These are phyloP conservation scores for Tricholomella constricta DNA, from an alignment of 768 basidiomycete species.

Conservation along the genomic window DNA sequence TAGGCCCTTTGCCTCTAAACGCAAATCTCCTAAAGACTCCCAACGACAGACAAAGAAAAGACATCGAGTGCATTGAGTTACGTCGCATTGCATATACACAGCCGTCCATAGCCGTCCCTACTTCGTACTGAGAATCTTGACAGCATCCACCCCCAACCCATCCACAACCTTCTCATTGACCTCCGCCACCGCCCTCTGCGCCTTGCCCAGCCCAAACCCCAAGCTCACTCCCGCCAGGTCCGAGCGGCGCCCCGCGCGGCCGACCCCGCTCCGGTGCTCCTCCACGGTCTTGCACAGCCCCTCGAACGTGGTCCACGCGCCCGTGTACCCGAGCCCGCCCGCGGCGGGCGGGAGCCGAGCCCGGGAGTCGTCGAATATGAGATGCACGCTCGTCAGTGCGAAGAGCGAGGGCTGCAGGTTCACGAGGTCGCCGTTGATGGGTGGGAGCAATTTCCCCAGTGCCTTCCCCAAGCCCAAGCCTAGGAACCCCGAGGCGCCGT, in stretches of 20 bases:
- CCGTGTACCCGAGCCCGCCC: slow-evolving; percentile 66
- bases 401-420: slow-evolving; percentile 65
- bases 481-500: too few species aligned
- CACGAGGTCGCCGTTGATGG: slow-evolving; percentile 48
- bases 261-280: slow-evolving; percentile 44
- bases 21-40: too few species aligned
- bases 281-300: slow-evolving; percentile 58
- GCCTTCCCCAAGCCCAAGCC: slow-evolving; percentile 23
- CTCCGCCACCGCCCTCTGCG: slow-evolving; percentile 28
- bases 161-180: slow-evolving; percentile 28
- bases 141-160: slow-evolving; percentile 30
- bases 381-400: slow-evolving; percentile 51
- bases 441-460: slow-evolving; percentile 43
- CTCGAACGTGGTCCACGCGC: slow-evolving; percentile 58
- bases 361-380: slow-evolving; percentile 68
- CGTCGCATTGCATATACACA: neutral
- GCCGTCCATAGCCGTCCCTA: neutral
- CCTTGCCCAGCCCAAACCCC: slow-evolving; percentile 35
- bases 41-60: too few species aligned
- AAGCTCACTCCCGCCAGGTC: slow-evolving; percentile 48
- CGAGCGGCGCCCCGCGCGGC: slow-evolving; percentile 40
- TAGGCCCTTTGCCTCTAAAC: too few species aligned
- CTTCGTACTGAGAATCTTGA: slow-evolving; percentile 23
- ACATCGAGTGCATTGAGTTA: too few species aligned
- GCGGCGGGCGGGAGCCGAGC: slow-evolving; percentile 52